Percentiles rank a stretch among this genome's conserved stretches.
Evolutionary conservation across 2,329 filamentous ascomycete genomes (phyloP).

Genomic region (Apiospora saccharicola): DNA sequence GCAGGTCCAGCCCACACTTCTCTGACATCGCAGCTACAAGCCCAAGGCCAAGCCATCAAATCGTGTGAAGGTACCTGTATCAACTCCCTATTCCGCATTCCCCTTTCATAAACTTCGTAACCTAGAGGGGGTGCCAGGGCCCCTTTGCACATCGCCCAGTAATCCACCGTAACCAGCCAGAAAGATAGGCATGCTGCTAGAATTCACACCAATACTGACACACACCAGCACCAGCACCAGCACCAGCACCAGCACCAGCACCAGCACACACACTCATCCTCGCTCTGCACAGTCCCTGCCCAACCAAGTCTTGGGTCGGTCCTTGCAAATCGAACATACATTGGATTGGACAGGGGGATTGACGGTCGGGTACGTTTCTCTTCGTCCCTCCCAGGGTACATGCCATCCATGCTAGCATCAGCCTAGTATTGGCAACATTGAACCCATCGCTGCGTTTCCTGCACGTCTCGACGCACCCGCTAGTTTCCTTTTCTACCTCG

Average conservation of each 20-base stretch:
- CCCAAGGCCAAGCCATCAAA: conserved; percentile 41
- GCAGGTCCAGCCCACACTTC: conserved; percentile 44
- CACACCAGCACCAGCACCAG: not conserved
- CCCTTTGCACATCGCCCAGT: conserved; percentile 29
- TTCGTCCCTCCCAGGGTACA: not conserved
- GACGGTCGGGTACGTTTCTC: conserved; percentile 13
- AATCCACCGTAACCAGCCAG: not conserved
- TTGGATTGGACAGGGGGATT: conserved; percentile 17
- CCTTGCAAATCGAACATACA: conserved; percentile 20
- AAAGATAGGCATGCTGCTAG: too few relatives aligned
- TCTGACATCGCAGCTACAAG: conserved; percentile 44
- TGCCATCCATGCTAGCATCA: conserved; percentile 17
- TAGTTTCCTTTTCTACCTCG: conserved; percentile 27
- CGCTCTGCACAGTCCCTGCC: conserved; percentile 14
- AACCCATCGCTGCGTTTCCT: conserved; percentile 25
- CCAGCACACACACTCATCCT: too few relatives aligned
- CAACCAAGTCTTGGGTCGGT: conserved; percentile 20
- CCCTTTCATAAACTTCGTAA: conserved; percentile 42
- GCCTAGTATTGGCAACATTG: conserved; percentile 8
- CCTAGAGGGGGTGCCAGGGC: conserved; percentile 26
- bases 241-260: not conserved
- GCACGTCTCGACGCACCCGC: conserved; percentile 23
- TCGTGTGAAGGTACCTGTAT: conserved; percentile 50
- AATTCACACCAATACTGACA: not conserved
- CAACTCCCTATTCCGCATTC: conserved; percentile 44